Evolutionary conservation across 176 grass and related monocot genomes (phyloP).

Genomic region (Neostapfia colusana): DNA sequence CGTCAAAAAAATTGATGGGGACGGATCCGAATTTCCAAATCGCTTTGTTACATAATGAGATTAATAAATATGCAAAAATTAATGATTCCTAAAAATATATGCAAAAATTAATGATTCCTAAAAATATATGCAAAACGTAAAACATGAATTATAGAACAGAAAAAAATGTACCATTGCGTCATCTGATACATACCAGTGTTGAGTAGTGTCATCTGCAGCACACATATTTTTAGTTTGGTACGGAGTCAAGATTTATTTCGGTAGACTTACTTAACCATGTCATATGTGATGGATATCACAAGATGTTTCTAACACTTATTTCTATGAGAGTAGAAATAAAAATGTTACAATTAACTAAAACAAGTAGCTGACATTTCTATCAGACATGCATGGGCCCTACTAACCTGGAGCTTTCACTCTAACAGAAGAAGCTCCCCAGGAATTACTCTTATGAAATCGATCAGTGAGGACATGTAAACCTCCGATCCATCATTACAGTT

Average conservation of each 20-base stretch:
- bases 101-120: too few species aligned
- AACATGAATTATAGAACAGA: background rate
- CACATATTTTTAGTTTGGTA: too few species aligned
- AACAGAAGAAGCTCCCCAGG: background rate
- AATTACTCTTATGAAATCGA: background rate
- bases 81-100: too few species aligned
- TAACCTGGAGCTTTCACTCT: background rate
- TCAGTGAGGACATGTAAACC: background rate
- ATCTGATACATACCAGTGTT: background rate
- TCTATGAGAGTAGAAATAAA: background rate
- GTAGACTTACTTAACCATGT: background rate
- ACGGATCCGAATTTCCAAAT: background rate
- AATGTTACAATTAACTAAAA: conserved; percentile 4
- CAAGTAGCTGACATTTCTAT: background rate
- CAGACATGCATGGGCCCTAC: too few species aligned
- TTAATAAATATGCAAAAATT: background rate
- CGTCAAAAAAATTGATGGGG: too few species aligned
- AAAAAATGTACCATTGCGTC: background rate
- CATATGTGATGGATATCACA: background rate
- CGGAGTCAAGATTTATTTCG: background rate
- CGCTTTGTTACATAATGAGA: background rate
- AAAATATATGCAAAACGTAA: background rate
- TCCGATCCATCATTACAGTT: conserved; percentile 9
- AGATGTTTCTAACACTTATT: too few species aligned
- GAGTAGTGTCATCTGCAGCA: too few species aligned